phyloP scores from a whole-genome alignment of 2,329 filamentous ascomycete species.

The Calycina herbarum region DNA sequence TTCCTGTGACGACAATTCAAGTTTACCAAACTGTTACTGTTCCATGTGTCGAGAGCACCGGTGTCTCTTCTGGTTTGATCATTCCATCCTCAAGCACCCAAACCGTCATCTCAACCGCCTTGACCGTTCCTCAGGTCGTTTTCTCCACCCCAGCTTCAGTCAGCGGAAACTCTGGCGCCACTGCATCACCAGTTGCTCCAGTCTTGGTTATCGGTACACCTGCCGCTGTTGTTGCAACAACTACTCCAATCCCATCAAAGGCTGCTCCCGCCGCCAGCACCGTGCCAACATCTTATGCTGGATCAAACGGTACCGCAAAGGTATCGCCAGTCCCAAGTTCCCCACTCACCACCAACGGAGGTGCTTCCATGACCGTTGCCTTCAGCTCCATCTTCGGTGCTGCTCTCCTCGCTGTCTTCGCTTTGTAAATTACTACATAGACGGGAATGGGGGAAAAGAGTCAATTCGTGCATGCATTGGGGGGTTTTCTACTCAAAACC shows the following conservation, averaged over 20 bases:
- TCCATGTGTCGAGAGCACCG: conserved; percentile 46
- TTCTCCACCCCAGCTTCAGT: conserved; percentile 39
- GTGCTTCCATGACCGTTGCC: conserved; percentile 26
- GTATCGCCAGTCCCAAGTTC: conserved; percentile 30
- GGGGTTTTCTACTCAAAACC: not conserved
- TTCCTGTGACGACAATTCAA: conserved; percentile 49
- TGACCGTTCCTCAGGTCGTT: conserved; percentile 54
- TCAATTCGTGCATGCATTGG: not conserved
- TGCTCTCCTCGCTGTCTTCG: conserved; percentile 30
- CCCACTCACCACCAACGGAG: conserved; percentile 35
- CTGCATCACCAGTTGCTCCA: conserved; percentile 35
- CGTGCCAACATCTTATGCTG: conserved; percentile 26
- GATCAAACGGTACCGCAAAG: conserved; percentile 28
- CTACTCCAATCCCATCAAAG: conserved; percentile 10
- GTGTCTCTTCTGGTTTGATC: conserved; percentile 43
- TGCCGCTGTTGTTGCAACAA: conserved; percentile 9
- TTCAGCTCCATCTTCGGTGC: conserved; percentile 31
- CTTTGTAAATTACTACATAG: conserved; percentile 25
- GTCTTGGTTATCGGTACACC: conserved; percentile 3
- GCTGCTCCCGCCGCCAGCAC: conserved; percentile 35
- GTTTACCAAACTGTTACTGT: conserved; percentile 53
- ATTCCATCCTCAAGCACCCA: conserved; percentile 54
- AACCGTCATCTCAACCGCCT: conserved; percentile 46
- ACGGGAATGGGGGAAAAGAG: not conserved
- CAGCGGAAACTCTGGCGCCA: conserved; percentile 14